Conservation (phyloP, 768 basidiomycete species). For the Pleurotus tuber-regium region DNA sequence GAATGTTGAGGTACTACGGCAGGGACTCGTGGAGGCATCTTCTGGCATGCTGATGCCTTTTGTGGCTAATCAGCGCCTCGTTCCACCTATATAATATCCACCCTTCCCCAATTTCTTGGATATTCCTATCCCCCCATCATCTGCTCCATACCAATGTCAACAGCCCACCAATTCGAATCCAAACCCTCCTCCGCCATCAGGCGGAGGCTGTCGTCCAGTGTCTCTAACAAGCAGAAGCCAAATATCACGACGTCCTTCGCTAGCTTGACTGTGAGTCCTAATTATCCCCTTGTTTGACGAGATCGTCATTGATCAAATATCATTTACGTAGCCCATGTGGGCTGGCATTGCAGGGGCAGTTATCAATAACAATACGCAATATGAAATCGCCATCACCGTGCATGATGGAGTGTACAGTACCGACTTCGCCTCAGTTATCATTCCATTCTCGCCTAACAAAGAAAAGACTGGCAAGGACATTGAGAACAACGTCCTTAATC, state of each 20-base stretch:
- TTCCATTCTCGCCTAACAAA: slow-evolving; percentile 52
- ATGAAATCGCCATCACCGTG: slow-evolving; percentile 74
- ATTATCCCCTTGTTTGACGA: slow-evolving; percentile 15
- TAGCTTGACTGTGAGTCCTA: slow-evolving; percentile 59
- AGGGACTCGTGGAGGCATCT: background rate
- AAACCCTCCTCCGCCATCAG: slow-evolving; percentile 60
- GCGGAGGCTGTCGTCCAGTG: slow-evolving; percentile 64
- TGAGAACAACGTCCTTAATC: slow-evolving; percentile 61
- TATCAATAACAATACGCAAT: slow-evolving; percentile 55
- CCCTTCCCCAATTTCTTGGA: slow-evolving; percentile 16
- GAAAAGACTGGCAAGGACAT: slow-evolving; percentile 59
- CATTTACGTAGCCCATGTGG: slow-evolving; percentile 74
- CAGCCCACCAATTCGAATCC: slow-evolving; percentile 55
- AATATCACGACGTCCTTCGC: slow-evolving; percentile 51
- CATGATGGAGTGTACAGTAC: slow-evolving; percentile 87
- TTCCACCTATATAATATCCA: slow-evolving; percentile 28
- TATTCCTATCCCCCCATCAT: slow-evolving; percentile 8
- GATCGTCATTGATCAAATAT: slow-evolving; percentile 16
- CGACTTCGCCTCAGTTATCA: slow-evolving; percentile 61
- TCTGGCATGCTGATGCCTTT: slow-evolving; percentile 7
- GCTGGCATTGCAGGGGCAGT: slow-evolving; percentile 70
- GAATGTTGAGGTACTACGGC: background rate
- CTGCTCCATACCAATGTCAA: slow-evolving; percentile 45
- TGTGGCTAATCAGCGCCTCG: slow-evolving; percentile 12
- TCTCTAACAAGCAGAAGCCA: slow-evolving; percentile 46